Evolutionary conservation across 1,139 yeast genomes (phyloP).

Genomic region (Geotrichum carabidarum): DNA sequence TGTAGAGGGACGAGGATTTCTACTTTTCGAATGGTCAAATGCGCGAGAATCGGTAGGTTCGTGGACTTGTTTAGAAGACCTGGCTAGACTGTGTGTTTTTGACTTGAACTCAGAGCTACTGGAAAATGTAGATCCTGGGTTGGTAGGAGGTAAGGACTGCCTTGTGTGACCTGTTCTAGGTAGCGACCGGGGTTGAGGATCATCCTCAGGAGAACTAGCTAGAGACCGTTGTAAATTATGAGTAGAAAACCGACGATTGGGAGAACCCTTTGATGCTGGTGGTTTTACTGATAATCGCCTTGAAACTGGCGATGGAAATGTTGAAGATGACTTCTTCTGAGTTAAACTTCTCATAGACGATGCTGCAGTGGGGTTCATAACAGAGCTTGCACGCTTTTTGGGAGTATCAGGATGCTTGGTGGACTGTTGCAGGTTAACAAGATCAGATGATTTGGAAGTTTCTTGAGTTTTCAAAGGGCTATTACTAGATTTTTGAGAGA

Average conservation of each 20-base stretch:
- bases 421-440: no score
- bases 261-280: neutral
- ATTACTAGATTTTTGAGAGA: neutral
- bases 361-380: slow-evolving; percentile 3
- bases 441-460: no score
- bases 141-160: slow-evolving; percentile 1
- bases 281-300: neutral
- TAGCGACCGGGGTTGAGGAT: neutral
- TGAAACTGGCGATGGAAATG: neutral
- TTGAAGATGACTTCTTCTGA: neutral
- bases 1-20: no score
- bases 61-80: neutral
- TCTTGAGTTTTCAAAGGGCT: no score
- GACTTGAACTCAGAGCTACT: neutral
- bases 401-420: no score
- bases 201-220: neutral
- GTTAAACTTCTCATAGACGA: neutral
- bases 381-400: neutral
- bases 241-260: neutral
- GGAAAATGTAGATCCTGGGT: neutral
- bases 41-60: neutral
- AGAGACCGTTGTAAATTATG: no score
- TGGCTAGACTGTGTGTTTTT: slow-evolving; percentile 1
- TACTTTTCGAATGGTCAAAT: no score
- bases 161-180: neutral